phyloP scores from a whole-genome alignment of 2,329 filamentous ascomycete species.

The Colletotrichum tropicicola region DNA sequence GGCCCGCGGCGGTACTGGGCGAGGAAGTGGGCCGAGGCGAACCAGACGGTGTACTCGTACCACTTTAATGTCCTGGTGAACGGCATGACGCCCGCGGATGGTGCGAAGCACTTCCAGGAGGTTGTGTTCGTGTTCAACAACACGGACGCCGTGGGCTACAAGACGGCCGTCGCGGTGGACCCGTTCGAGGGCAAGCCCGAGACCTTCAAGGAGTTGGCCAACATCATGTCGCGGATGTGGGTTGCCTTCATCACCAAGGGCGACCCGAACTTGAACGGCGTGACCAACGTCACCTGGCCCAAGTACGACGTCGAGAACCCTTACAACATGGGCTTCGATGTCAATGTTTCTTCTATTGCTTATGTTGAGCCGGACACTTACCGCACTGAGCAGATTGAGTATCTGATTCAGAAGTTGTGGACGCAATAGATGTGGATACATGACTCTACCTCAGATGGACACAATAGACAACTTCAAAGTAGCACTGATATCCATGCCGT shows the following conservation, averaged over 20 bases:
- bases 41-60: conserved; percentile 63
- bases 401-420: conserved; percentile 39
- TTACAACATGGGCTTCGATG: conserved; percentile 58
- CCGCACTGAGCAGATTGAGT: conserved; percentile 50
- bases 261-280: conserved; percentile 49
- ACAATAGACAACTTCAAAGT: not conserved
- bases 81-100: conserved; percentile 30
- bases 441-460: not conserved
- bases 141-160: conserved; percentile 56
- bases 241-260: conserved; percentile 55
- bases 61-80: conserved; percentile 50
- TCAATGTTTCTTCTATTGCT: conserved; percentile 50
- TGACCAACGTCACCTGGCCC: conserved; percentile 46
- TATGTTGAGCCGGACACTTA: conserved; percentile 56
- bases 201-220: conserved; percentile 50
- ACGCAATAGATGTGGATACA: not conserved
- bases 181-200: conserved; percentile 51
- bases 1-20: conserved; percentile 62
- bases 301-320: conserved; percentile 49
- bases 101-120: conserved; percentile 40
- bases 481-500: too few relatives aligned
- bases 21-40: conserved; percentile 57
- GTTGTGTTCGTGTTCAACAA: conserved; percentile 59
- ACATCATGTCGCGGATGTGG: conserved; percentile 61
- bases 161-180: conserved; percentile 50